These are phyloP conservation scores for Aspergillus japonicus DNA, from an alignment of 2,329 filamentous ascomycete species.

Conservation along the genomic window DNA sequence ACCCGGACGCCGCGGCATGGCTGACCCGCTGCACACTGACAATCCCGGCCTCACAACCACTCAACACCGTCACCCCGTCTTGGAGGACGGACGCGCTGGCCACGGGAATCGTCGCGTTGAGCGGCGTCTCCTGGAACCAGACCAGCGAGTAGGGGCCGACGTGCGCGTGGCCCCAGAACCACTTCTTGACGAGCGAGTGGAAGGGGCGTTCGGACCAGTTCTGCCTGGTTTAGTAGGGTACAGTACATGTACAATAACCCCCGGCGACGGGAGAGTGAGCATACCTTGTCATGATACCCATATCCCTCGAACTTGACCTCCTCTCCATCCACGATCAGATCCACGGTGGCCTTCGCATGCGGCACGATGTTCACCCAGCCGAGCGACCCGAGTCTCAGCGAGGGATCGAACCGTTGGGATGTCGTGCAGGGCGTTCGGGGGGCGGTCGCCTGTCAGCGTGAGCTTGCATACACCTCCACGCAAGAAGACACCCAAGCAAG, in stretches of 20 bases:
- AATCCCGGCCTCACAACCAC: slow-evolving; percentile 23
- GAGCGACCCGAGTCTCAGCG: slow-evolving; percentile 14
- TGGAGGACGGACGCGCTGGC: slow-evolving; percentile 33
- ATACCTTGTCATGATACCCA: slow-evolving; percentile 49
- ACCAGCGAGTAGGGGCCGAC: slow-evolving; percentile 46
- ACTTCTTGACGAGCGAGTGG: neutral
- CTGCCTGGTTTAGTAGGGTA: slow-evolving; percentile 17
- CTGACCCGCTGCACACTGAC: slow-evolving; percentile 14
- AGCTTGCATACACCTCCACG: neutral
- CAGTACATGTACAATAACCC: neutral
- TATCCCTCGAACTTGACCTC: slow-evolving; percentile 36
- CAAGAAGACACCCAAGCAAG: neutral
- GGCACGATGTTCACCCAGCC: slow-evolving; percentile 43
- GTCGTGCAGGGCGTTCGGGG: slow-evolving; percentile 9
- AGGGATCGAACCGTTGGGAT: neutral
- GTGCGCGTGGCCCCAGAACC: slow-evolving; percentile 50
- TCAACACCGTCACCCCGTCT: slow-evolving; percentile 27
- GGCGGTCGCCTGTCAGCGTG: neutral
- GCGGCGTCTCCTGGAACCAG: slow-evolving; percentile 42
- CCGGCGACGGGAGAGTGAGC: neutral
- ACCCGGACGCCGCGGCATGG: slow-evolving; percentile 10
- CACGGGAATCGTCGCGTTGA: slow-evolving; percentile 22
- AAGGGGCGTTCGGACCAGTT: slow-evolving; percentile 47
- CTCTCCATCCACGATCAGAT: slow-evolving; percentile 32
- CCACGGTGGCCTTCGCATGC: slow-evolving; percentile 32